Conservation (phyloP, 192 early-diverging fungal species). For the Fimicolochytrium jonesii region DNA sequence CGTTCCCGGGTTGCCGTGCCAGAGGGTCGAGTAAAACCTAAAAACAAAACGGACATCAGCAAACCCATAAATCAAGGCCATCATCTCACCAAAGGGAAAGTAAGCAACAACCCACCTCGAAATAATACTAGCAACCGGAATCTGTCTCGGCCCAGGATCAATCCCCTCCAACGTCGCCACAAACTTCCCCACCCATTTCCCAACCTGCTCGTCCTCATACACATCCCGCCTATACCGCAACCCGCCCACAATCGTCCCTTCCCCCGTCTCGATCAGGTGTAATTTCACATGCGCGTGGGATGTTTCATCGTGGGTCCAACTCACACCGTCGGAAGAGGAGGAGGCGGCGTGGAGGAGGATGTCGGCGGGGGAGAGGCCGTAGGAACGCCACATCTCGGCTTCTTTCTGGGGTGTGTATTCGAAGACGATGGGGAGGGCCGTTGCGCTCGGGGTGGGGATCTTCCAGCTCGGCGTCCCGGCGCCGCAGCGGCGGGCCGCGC, state of each 20-base stretch:
- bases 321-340: not conserved
- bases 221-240: conserved; percentile 30
- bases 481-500: conserved; percentile 24
- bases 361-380: conserved; percentile 28
- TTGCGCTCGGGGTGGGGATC: not conserved
- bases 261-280: conserved; percentile 37
- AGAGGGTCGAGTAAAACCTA: conserved; percentile 13
- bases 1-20: conserved; percentile 11
- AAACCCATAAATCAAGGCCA: not conserved
- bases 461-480: conserved; percentile 22
- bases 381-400: conserved; percentile 21
- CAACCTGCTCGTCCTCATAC: conserved; percentile 43
- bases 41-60: not conserved
- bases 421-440: conserved; percentile 39
- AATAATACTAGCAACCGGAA: conserved; percentile 41
- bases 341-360: conserved; percentile 1
- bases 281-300: conserved; percentile 38
- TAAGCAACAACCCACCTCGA: conserved; percentile 34
- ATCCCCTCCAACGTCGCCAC: conserved; percentile 43
- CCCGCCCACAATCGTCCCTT: conserved; percentile 31
- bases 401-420: conserved; percentile 40
- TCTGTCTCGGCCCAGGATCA: conserved; percentile 35
- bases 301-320: conserved; percentile 31
- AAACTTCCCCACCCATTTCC: conserved; percentile 46
- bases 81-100: not conserved